Conservation (phyloP, 1,139 yeast genomes). For the Entelexis sorbosivorans region DNA sequence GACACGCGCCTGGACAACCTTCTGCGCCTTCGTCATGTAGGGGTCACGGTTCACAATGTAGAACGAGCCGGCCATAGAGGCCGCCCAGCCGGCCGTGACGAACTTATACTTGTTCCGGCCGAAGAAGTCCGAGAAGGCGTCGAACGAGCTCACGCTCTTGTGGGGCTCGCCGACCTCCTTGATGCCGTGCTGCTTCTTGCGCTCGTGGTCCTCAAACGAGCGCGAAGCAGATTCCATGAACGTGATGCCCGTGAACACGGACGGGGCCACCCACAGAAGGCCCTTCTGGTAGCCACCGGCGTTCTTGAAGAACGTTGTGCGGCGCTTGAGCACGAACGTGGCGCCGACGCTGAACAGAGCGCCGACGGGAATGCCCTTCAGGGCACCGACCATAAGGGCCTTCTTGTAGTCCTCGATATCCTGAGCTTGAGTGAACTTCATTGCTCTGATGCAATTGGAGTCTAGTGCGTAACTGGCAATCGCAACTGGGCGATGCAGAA, state of each 20-base stretch:
- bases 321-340: slow-evolving; percentile 13
- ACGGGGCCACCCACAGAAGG: slow-evolving; percentile 28
- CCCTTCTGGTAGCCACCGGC: slow-evolving; percentile 25
- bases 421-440: slow-evolving; percentile 59
- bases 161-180: neutral
- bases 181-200: slow-evolving; percentile 17
- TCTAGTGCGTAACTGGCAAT: neutral
- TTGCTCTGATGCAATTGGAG: slow-evolving; percentile 23
- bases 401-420: slow-evolving; percentile 54
- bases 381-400: slow-evolving; percentile 49
- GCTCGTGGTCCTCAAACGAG: slow-evolving; percentile 26
- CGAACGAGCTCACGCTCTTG: neutral
- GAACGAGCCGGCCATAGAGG: slow-evolving; percentile 79
- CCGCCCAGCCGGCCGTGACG: slow-evolving; percentile 77
- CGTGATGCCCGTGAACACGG: slow-evolving; percentile 28
- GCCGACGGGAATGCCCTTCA: slow-evolving; percentile 50
- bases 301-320: slow-evolving; percentile 22
- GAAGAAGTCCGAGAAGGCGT: slow-evolving; percentile 10
- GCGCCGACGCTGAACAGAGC: slow-evolving; percentile 40
- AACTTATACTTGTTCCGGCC: slow-evolving; percentile 58
- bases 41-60: slow-evolving; percentile 63
- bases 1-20: slow-evolving; percentile 89
- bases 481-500: neutral
- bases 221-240: slow-evolving; percentile 30
- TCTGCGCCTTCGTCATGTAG: slow-evolving; percentile 68